A percentile compares a stretch with the other conserved stretches of the same genome.
Evolutionary conservation across 2,329 filamentous ascomycete species (phyloP).

Genomic region (Ophiocordyceps unilateralis): DNA sequence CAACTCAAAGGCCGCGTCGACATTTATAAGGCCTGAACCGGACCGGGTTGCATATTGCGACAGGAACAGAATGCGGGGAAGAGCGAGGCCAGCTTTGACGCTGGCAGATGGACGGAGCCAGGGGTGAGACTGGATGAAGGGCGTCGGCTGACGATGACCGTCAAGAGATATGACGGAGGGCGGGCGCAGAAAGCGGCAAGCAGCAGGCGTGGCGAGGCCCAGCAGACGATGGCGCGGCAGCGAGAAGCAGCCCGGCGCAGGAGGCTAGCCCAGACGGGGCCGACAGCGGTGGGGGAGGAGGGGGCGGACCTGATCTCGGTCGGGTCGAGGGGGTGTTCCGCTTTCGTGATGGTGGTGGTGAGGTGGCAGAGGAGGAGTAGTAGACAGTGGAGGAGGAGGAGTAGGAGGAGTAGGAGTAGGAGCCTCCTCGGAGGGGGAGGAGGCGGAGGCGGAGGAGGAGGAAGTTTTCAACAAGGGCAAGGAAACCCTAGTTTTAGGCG

Average conservation of each 20-base stretch:
- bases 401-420: too few species aligned
- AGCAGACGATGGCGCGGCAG: neutral
- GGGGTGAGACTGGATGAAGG: neutral
- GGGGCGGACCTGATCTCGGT: conserved; percentile 3
- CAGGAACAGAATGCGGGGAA: conserved; percentile 6
- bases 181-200: neutral
- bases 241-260: neutral
- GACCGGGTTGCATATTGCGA: conserved; percentile 18
- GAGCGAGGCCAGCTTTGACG: neutral
- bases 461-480: too few species aligned
- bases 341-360: neutral
- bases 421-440: too few species aligned
- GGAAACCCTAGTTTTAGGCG: too few species aligned
- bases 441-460: too few species aligned
- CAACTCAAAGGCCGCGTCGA: conserved; percentile 15
- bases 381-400: neutral
- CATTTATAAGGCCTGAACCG: conserved; percentile 19
- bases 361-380: neutral
- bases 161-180: conserved; percentile 1
- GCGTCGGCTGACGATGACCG: conserved; percentile 1
- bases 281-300: too few species aligned
- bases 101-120: too few species aligned
- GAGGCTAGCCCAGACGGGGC: neutral
- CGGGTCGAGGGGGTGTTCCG: conserved; percentile 2
- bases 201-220: neutral